Conservation (phyloP, 2,329 filamentous ascomycete genomes). For the Aspergillus texensis region DNA sequence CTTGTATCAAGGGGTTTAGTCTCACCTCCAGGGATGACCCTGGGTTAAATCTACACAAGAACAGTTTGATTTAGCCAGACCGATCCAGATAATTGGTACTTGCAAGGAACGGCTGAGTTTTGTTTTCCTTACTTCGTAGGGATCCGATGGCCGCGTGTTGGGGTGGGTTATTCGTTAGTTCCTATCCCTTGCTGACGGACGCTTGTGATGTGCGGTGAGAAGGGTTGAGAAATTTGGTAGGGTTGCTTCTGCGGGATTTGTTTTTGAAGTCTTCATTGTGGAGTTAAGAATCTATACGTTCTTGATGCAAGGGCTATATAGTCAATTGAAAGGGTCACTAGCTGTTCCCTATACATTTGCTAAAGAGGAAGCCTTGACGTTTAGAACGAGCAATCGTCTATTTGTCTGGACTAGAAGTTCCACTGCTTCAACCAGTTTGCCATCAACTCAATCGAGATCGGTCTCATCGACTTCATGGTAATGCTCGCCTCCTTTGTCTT, state of each 20-base stretch:
- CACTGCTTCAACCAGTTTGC: slow-evolving; percentile 34
- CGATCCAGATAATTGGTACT: neutral
- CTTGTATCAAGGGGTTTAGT: no score
- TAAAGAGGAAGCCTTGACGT: neutral
- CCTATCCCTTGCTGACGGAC: neutral
- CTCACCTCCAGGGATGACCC: neutral
- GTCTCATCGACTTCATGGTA: slow-evolving; percentile 46
- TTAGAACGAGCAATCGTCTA: neutral
- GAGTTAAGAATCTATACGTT: neutral
- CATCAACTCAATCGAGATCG: slow-evolving; percentile 50
- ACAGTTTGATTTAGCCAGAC: neutral
- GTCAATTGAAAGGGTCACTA: neutral
- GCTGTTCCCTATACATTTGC: neutral
- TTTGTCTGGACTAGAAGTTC: neutral
- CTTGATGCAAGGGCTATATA: neutral
- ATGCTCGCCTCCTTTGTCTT: slow-evolving; percentile 44
- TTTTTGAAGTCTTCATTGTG: neutral
- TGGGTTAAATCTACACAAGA: neutral
- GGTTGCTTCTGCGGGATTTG: neutral
- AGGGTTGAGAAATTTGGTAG: neutral
- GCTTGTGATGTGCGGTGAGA: neutral
- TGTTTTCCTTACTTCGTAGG: neutral
- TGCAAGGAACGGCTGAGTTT: neutral
- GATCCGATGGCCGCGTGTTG: neutral
- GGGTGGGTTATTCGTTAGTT: neutral